These are phyloP conservation scores for Pelagomonas calceolata DNA, from an alignment of 108 stramenopile species.

Conservation along the genomic window DNA sequence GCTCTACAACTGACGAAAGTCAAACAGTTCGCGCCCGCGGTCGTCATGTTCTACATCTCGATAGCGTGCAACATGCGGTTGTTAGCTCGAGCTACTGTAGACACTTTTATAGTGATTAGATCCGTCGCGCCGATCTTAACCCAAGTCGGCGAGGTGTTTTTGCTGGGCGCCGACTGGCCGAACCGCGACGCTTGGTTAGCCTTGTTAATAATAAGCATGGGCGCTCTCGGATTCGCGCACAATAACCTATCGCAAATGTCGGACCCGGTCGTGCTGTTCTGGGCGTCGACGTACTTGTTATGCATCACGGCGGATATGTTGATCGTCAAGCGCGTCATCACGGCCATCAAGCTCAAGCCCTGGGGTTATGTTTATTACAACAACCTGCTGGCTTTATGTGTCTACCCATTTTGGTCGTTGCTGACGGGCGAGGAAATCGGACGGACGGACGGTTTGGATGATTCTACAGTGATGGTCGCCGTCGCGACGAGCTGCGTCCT, in stretches of 20 bases:
- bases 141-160: conserved; percentile 30
- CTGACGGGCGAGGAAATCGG: conserved; percentile 1
- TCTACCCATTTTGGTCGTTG: conserved; percentile 43
- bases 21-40: conserved; percentile 61
- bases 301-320: conserved; percentile 74
- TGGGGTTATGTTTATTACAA: conserved; percentile 77
- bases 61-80: conserved; percentile 73
- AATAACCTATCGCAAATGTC: conserved; percentile 39
- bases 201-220: conserved; percentile 46
- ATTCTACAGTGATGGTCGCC: conserved; percentile 22
- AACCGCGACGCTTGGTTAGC: conserved; percentile 48
- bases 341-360: conserved; percentile 59
- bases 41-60: conserved; percentile 61
- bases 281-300: conserved; percentile 55
- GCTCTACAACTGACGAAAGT: conserved; percentile 17
- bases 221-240: conserved; percentile 65
- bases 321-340: conserved; percentile 71
- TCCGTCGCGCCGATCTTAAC: conserved; percentile 69
- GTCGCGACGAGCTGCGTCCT: conserved; percentile 51
- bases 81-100: conserved; percentile 65
- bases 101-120: conserved; percentile 83
- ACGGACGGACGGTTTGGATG: background rate
- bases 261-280: conserved; percentile 46
- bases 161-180: conserved; percentile 52
- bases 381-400: conserved; percentile 65